These are phyloP conservation scores for Samsoniella hepiali DNA, from an alignment of 2,329 filamentous ascomycete species.

Conservation along the genomic window DNA sequence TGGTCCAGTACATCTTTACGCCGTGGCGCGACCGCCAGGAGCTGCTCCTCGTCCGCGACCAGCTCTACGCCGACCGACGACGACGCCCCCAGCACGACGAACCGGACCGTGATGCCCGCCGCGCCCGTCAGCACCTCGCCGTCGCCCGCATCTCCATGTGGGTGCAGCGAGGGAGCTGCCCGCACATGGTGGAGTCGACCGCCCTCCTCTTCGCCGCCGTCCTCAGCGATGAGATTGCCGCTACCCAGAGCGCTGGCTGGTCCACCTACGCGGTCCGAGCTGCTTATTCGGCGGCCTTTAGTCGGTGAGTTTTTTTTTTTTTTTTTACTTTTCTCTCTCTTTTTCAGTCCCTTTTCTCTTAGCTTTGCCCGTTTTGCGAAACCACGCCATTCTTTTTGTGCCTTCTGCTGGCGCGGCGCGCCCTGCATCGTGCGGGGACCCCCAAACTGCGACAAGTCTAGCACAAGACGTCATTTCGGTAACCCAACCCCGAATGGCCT, in stretches of 20 bases:
- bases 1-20: conserved; percentile 71
- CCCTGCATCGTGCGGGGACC: too few species aligned
- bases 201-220: conserved; percentile 68
- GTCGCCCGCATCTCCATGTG: conserved; percentile 62
- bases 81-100: conserved; percentile 20
- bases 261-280: conserved; percentile 61
- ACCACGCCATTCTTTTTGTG: background rate
- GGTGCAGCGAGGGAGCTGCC: conserved; percentile 71
- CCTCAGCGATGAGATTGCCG: conserved; percentile 55
- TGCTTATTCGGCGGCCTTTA: conserved; percentile 72
- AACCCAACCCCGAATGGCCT: background rate
- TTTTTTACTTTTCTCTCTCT: background rate
- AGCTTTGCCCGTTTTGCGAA: background rate
- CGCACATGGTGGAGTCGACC: conserved; percentile 76
- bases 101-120: conserved; percentile 18
- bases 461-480: background rate
- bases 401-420: background rate
- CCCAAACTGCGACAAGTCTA: background rate
- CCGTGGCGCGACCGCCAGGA: conserved; percentile 67
- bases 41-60: conserved; percentile 61
- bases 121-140: conserved; percentile 38
- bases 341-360: background rate
- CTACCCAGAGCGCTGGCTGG: conserved; percentile 35
- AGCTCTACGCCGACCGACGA: conserved; percentile 52
- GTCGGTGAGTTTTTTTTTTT: conserved; percentile 51